Evolutionary conservation across 805 yeast genomes (phyloP).

Genomic region (Blastobotrys parvus): DNA sequence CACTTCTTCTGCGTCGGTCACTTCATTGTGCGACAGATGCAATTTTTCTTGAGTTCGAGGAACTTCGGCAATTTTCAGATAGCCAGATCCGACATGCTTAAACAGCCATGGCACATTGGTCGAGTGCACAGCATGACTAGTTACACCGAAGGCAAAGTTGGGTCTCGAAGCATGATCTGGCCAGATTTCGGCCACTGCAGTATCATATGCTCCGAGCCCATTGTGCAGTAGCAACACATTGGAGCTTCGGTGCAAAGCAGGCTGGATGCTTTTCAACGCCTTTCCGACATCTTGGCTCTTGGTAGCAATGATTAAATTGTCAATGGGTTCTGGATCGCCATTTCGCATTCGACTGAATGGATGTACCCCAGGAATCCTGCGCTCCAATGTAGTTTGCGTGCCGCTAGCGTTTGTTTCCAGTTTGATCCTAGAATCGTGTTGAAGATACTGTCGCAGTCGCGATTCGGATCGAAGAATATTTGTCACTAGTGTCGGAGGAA

Average conservation of each 20-base stretch:
- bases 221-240: constrained; percentile 70
- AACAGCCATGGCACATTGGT: constrained; percentile 34
- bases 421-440: constrained; percentile 34
- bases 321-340: constrained; percentile 29
- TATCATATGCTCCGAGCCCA: constrained; percentile 67
- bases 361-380: constrained; percentile 8
- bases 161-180: constrained; percentile 42
- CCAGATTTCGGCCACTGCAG: constrained; percentile 48
- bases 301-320: constrained; percentile 63
- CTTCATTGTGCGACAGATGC: neutral
- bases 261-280: constrained; percentile 51
- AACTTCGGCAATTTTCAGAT: constrained; percentile 47
- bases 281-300: constrained; percentile 65
- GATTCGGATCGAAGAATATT: constrained; percentile 36
- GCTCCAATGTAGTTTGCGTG: constrained; percentile 8
- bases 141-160: constrained; percentile 60
- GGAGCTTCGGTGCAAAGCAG: constrained; percentile 40
- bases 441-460: constrained; percentile 35
- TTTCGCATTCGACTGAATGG: constrained; percentile 10
- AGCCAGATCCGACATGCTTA: constrained; percentile 68
- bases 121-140: constrained; percentile 71
- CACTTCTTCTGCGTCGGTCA: constrained; percentile 9
- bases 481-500: constrained; percentile 34
- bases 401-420: constrained; percentile 18
- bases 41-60: constrained; percentile 29